A percentile compares a stretch with the other conserved stretches of the same genome.
These are phyloP conservation scores for Brettanomyces sp. DNA, from an alignment of 805 yeast species.

Conservation along the genomic window DNA sequence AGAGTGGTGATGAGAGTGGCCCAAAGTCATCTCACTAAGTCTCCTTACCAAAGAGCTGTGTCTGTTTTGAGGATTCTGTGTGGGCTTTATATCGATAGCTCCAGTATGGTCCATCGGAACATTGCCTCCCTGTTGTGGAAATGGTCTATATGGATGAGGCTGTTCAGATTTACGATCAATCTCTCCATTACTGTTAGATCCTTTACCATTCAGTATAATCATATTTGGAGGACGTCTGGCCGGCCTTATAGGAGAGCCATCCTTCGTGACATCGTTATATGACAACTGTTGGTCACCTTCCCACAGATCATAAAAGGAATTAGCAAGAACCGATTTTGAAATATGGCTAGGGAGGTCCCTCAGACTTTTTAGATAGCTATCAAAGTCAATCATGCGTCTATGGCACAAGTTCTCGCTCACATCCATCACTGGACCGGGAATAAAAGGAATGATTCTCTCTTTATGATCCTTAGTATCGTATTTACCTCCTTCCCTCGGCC, in stretches of 20 bases:
- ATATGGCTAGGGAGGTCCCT: constrained; percentile 70
- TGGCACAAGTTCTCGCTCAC: constrained; percentile 67
- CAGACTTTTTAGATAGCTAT: constrained; percentile 42
- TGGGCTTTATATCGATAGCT: background rate
- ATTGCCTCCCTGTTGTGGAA: background rate
- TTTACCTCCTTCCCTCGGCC: constrained; percentile 90
- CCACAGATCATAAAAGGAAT: constrained; percentile 57
- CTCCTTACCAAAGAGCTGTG: constrained; percentile 13
- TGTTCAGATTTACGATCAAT: constrained; percentile 3
- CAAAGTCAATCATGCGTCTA: constrained; percentile 45
- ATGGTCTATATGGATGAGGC: background rate
- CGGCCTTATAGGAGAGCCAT: constrained; percentile 17
- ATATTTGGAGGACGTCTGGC: constrained; percentile 23
- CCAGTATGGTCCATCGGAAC: background rate
- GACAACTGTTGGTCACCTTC: constrained; percentile 50
- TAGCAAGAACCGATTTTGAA: constrained; percentile 58
- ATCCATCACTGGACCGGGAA: constrained; percentile 91
- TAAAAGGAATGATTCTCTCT: constrained; percentile 78
- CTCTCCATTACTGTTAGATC: constrained; percentile 25
- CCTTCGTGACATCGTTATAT: constrained; percentile 9
- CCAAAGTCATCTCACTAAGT: constrained; percentile 14
- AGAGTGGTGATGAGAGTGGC: background rate
- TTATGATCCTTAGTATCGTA: constrained; percentile 62
- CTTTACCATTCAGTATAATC: constrained; percentile 24
- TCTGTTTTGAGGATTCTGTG: constrained; percentile 7